Base-by-base conservation (phyloP, 2,329 filamentous ascomycete genomes). In the Alternaria postmessia region DNA sequence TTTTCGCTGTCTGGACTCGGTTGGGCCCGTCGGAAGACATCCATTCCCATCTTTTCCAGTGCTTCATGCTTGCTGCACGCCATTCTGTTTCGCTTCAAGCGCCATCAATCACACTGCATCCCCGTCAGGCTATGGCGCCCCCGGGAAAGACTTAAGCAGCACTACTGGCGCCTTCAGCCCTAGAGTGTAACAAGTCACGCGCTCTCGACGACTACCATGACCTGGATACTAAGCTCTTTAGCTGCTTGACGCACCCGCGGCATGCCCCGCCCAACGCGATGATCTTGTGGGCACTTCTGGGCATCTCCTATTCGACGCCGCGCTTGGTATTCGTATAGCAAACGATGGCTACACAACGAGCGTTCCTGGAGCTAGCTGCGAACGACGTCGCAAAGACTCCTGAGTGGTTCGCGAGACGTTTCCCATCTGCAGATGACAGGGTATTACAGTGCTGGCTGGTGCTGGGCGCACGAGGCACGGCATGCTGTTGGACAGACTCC, bases 71-170 rank as follows among this genome's bases (percentile, higher is more conserved):
- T 71, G 61, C 72, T 76, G 75, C 74, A 76, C 74, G 74, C 76
- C 71, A 75, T 75, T 63, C 71, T 74, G 61, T 67, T 73, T 74
- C 69, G 72, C 71, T 74, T 71, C 69, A 71, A 66, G 70, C 74
- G 72, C 74, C 72, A 69, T 71, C 68, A 46, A 65, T 46, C 57
- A 51, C 52, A 39, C 52, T 64, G 59, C 56, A 68, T 60, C 69
- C 70, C 65, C 63, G 69, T 58, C 69, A 52, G 63, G 54, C 62
- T 63, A 63, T 68, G 63, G 63, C 53, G 58, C 58, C 65, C 66
- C 63, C 68, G 64, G 63, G 59, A 60, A 38, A 57, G 55, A 49
- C 51, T 62, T 63, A 51, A 61, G 63, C 66, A 64, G 52, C 57
- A 69, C 47, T 57, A 56, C 61, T 59, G 48, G 52, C 62, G 52